Conservation (phyloP, 192 early-diverging fungal species). For the Rhizoclosmatium globosum region DNA sequence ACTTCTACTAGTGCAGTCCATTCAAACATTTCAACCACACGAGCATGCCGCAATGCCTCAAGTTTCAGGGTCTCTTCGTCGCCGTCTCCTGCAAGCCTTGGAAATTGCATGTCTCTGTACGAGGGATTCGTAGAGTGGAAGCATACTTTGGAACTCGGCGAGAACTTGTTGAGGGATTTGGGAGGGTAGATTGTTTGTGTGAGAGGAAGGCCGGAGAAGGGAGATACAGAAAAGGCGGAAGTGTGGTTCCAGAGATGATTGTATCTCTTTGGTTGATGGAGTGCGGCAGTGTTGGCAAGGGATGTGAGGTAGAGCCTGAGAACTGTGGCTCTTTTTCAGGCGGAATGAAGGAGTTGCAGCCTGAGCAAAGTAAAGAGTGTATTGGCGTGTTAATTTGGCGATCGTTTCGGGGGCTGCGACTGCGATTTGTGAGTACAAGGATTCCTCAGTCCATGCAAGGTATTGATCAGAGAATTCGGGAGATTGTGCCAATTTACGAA, state of each 20-base stretch:
- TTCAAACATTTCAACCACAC: conserved; percentile 54
- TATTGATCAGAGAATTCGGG: not conserved
- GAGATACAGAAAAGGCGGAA: not conserved
- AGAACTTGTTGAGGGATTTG: conserved; percentile 6
- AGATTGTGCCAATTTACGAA: not conserved
- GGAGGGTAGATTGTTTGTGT: conserved; percentile 17
- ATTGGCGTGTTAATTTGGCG: not conserved
- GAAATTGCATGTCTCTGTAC: conserved; percentile 50
- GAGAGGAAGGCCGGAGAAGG: conserved; percentile 16
- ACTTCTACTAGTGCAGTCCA: conserved; percentile 51
- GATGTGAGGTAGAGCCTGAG: conserved; percentile 1
- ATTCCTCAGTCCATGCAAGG: conserved; percentile 19
- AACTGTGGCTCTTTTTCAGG: conserved; percentile 19
- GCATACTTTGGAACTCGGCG: conserved; percentile 36
- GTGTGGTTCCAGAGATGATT: not conserved
- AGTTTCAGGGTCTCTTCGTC: conserved; percentile 21
- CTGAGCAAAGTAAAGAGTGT: conserved; percentile 6
- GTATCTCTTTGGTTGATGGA: not conserved
- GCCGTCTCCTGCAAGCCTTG: conserved; percentile 46
- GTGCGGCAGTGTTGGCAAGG: conserved; percentile 1
- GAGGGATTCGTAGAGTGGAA: conserved; percentile 55
- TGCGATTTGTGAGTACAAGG: not conserved
- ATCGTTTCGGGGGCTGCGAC: not conserved
- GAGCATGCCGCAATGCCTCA: conserved; percentile 23
- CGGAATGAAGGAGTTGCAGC: not conserved